phyloP scores from a whole-genome alignment of 2,329 filamentous ascomycete genomes.

The Arthrobotrys sinensis region DNA sequence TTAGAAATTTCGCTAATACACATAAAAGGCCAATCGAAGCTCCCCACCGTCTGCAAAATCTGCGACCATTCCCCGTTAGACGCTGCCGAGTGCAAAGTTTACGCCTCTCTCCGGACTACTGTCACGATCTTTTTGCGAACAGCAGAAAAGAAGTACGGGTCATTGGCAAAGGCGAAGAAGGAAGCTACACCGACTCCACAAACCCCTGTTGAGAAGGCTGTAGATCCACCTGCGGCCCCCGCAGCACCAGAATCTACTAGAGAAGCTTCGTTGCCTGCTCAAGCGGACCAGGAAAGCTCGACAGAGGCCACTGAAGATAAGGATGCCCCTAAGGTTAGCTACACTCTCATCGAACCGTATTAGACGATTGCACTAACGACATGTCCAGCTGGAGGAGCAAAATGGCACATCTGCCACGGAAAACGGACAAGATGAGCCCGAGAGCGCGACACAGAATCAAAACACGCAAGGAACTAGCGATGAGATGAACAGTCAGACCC shows the following conservation, averaged over 20 bases:
- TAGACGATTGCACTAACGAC: constrained; percentile 10
- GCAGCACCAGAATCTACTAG: constrained; percentile 37
- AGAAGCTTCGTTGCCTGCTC: constrained; percentile 42
- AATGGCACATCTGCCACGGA: constrained; percentile 18
- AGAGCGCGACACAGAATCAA: constrained; percentile 15
- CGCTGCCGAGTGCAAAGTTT: constrained; percentile 85
- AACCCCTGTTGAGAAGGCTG: constrained; percentile 41
- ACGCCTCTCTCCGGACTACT: constrained; percentile 92
- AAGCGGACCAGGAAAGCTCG: constrained; percentile 19
- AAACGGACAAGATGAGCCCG: constrained; percentile 17
- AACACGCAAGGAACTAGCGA: constrained; percentile 33
- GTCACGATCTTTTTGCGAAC: constrained; percentile 92
- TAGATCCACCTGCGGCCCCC: constrained; percentile 1
- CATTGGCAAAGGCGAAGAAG: constrained; percentile 69
- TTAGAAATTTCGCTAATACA: constrained; percentile 48
- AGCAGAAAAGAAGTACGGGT: constrained; percentile 88
- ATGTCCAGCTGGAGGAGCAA: constrained; percentile 26
- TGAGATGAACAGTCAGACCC: constrained; percentile 38
- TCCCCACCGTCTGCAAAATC: constrained; percentile 86
- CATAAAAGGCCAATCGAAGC: constrained; percentile 78
- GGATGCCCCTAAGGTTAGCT: constrained; percentile 40
- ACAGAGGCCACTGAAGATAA: constrained; percentile 20
- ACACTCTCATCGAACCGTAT: neutral
- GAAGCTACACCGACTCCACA: constrained; percentile 65
- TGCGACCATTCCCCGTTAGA: constrained; percentile 93